Percentiles rank a stretch among this genome's conserved stretches.
Evolutionary conservation across 2,329 filamentous ascomycete species (phyloP).

Genomic region (Anisogramma anomala): DNA sequence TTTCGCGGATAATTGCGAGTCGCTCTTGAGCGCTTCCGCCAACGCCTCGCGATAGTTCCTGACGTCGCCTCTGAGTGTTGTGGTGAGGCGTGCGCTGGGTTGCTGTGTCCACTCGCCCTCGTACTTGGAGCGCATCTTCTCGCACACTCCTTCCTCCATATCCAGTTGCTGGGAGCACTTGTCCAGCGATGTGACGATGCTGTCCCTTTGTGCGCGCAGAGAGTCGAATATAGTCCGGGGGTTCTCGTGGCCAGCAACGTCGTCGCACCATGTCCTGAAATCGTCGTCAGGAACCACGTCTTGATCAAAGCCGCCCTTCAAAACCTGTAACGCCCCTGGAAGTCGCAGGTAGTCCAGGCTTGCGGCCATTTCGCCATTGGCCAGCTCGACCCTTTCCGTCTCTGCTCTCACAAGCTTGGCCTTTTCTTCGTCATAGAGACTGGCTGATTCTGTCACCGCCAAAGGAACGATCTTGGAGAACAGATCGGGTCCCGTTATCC

Average conservation of each 20-base stretch:
- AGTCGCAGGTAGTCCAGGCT: constrained; percentile 89
- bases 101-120: constrained; percentile 95
- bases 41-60: constrained; percentile 79
- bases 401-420: constrained; percentile 90
- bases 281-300: constrained; percentile 81
- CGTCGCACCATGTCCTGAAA: constrained; percentile 87
- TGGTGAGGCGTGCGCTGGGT: constrained; percentile 79
- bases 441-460: constrained; percentile 91
- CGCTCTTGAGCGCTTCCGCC: constrained; percentile 79
- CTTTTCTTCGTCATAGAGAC: constrained; percentile 96
- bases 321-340: constrained; percentile 74
- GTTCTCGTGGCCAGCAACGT: constrained; percentile 74
- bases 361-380: constrained; percentile 91
- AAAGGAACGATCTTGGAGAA: constrained; percentile 95
- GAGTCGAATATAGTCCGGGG: constrained; percentile 70
- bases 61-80: constrained; percentile 77
- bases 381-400: constrained; percentile 82
- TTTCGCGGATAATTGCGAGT: constrained; percentile 71
- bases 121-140: constrained; percentile 98
- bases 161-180: constrained; percentile 79
- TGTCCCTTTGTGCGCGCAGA: constrained; percentile 64
- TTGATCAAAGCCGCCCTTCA: constrained; percentile 88
- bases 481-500: constrained; percentile 92
- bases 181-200: constrained; percentile 62
- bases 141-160: constrained; percentile 94